phyloP scores from a whole-genome alignment of 495 filamentous ascomycete genomes.

The Trypethelium eluteriae region DNA sequence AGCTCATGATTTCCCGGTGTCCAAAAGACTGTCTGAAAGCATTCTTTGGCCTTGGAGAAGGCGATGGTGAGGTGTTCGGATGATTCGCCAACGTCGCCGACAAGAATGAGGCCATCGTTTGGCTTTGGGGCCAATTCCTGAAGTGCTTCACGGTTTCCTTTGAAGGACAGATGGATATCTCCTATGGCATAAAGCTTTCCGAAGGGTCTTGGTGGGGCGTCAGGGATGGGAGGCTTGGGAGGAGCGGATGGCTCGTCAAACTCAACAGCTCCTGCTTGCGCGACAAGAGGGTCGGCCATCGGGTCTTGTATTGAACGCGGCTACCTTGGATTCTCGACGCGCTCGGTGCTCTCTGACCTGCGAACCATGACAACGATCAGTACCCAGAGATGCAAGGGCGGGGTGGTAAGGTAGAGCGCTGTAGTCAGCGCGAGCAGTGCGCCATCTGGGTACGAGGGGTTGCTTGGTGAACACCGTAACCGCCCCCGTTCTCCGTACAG shows the following conservation, averaged over 20 bases:
- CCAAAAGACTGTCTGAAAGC: constrained; percentile 38
- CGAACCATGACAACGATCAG: too few species aligned
- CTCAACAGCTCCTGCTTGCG: neutral
- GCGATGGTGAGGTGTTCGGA: constrained; percentile 31
- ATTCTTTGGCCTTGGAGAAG: constrained; percentile 29
- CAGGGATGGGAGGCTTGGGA: neutral
- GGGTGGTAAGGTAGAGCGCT: too few species aligned
- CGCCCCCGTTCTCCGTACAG: too few species aligned
- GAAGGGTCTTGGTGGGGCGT: constrained; percentile 25
- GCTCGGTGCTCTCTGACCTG: too few species aligned
- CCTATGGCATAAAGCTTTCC: constrained; percentile 33
- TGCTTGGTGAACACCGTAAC: too few species aligned
- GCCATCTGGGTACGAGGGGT: too few species aligned
- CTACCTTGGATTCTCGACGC: too few species aligned
- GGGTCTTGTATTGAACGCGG: neutral
- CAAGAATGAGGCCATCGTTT: constrained; percentile 35
- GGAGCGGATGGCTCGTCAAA: neutral
- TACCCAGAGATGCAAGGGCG: too few species aligned
- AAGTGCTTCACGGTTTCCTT: constrained; percentile 33
- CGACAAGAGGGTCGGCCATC: constrained; percentile 5
- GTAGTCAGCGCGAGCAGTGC: too few species aligned
- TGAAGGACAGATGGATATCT: constrained; percentile 37
- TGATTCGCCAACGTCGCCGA: constrained; percentile 36
- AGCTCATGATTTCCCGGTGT: constrained; percentile 39
- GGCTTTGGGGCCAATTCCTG: constrained; percentile 27